Conservation (phyloP, 2,329 filamentous ascomycete genomes). For the Phialophora chinensis region DNA sequence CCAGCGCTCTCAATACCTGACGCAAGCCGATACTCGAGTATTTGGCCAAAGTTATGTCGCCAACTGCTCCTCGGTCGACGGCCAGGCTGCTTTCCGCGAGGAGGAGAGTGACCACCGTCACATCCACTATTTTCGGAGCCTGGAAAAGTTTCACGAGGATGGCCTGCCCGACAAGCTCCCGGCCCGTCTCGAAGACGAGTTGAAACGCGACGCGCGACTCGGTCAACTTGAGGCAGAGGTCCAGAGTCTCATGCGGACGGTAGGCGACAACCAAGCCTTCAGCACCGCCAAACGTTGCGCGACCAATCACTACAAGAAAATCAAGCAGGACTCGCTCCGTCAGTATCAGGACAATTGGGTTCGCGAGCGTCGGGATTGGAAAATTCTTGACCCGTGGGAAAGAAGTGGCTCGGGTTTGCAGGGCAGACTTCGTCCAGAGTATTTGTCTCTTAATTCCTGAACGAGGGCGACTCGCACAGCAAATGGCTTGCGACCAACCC, state of each 20-base stretch:
- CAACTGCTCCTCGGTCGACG: constrained; percentile 32
- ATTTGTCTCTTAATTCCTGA: too few relatives aligned
- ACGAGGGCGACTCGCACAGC: too few relatives aligned
- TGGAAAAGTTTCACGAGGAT: constrained; percentile 31
- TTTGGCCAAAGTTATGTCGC: constrained; percentile 32
- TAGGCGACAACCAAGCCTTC: constrained; percentile 1
- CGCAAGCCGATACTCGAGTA: constrained; percentile 23
- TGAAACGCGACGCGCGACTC: constrained; percentile 23
- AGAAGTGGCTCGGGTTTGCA: too few relatives aligned
- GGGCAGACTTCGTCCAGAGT: too few relatives aligned
- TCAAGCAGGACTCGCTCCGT: too few relatives aligned
- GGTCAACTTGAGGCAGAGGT: constrained; percentile 23
- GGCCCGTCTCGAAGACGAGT: constrained; percentile 24
- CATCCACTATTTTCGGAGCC: constrained; percentile 36
- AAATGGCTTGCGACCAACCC: too few relatives aligned
- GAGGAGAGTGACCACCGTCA: constrained; percentile 26
- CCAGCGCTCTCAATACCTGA: constrained; percentile 31
- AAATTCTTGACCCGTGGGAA: too few relatives aligned
- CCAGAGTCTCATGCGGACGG: not conserved
- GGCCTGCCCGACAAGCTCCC: constrained; percentile 31
- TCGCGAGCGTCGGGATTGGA: too few relatives aligned
- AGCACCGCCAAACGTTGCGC: not conserved
- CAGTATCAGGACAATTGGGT: too few relatives aligned
- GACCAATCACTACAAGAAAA: too few relatives aligned
- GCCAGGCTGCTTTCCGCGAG: constrained; percentile 31